Evolutionary conservation across 1,284 basidiomycete genomes (phyloP).

Genomic region (Albatrellus sp.): DNA sequence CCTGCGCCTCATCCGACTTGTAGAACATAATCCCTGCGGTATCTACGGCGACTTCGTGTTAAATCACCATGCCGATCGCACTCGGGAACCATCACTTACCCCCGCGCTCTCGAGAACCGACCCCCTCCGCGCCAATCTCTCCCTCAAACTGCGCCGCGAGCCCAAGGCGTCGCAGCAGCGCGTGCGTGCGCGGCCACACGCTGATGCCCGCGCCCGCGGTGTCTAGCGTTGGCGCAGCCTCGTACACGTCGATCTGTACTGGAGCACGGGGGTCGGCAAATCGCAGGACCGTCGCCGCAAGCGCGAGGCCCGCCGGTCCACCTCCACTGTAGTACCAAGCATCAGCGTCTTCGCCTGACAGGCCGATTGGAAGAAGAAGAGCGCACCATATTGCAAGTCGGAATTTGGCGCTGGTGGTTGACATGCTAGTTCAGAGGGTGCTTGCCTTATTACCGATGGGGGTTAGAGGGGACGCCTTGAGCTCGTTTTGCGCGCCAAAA

Average conservation of each 20-base stretch:
- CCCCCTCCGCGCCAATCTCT: neutral
- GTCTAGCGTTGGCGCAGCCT: neutral
- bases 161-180: neutral
- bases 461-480: too few relatives aligned
- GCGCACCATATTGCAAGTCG: neutral
- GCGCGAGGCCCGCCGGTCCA: neutral
- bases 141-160: neutral
- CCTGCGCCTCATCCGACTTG: neutral
- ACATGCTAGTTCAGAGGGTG: conserved; percentile 4
- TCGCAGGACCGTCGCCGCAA: neutral
- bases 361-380: too few relatives aligned
- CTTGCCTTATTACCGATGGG: too few relatives aligned
- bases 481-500: too few relatives aligned
- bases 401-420: neutral
- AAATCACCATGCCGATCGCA: neutral
- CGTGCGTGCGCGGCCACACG: neutral
- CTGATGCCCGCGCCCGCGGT: conserved; percentile 1
- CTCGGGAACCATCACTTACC: neutral
- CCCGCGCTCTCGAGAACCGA: neutral
- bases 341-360: neutral
- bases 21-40: neutral
- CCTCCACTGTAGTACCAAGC: neutral
- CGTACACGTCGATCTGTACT: conserved; percentile 1
- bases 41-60: neutral
- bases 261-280: neutral